A percentile compares a stretch with the other conserved stretches of the same genome.
These are phyloP conservation scores for Mucor racemosus DNA, from an alignment of 371 early-diverging fungal species.

Conservation along the genomic window DNA sequence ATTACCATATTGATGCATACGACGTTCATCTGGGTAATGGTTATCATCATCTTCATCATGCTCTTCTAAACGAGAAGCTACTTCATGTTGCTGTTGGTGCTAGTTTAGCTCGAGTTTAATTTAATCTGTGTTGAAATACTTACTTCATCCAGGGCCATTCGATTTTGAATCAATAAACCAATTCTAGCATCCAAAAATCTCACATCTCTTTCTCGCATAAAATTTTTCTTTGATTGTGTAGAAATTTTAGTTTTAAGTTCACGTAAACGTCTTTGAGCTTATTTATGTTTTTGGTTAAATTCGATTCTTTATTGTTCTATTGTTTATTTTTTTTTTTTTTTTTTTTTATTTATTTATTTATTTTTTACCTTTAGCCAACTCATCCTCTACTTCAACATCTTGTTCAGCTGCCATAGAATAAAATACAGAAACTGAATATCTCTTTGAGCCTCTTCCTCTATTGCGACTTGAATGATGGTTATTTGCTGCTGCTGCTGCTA, in stretches of 20 bases:
- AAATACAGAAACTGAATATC: conserved; percentile 87
- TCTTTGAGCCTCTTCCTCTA: conserved; percentile 54
- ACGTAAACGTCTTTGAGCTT: conserved; percentile 83
- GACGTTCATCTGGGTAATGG: conserved; percentile 80
- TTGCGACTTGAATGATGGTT: conserved; percentile 46
- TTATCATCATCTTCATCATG: conserved; percentile 71
- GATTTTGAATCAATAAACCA: conserved; percentile 90
- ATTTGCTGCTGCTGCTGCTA: conserved; percentile 56
- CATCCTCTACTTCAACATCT: conserved; percentile 93
- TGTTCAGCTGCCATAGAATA: conserved; percentile 95
- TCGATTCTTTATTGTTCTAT: neutral
- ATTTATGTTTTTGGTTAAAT: neutral
- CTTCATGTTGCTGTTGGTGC: conserved; percentile 73
- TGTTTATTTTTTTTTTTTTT: neutral
- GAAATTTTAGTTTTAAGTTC: conserved; percentile 91
- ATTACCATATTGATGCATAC: conserved; percentile 90
- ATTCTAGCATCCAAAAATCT: conserved; percentile 93
- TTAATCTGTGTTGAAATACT: neutral
- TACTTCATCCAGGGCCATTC: conserved; percentile 89
- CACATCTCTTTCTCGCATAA: conserved; percentile 93
- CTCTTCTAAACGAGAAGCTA: conserved; percentile 79
- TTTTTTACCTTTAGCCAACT: conserved; percentile 68
- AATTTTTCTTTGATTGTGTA: conserved; percentile 93
- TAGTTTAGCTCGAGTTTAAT: too few species aligned
- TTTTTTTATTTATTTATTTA: neutral